Evolutionary conservation across 768 basidiomycete genomes (phyloP), one percentile per base, ranked within the genome.

Genomic region (Suillus spraguei): DNA sequence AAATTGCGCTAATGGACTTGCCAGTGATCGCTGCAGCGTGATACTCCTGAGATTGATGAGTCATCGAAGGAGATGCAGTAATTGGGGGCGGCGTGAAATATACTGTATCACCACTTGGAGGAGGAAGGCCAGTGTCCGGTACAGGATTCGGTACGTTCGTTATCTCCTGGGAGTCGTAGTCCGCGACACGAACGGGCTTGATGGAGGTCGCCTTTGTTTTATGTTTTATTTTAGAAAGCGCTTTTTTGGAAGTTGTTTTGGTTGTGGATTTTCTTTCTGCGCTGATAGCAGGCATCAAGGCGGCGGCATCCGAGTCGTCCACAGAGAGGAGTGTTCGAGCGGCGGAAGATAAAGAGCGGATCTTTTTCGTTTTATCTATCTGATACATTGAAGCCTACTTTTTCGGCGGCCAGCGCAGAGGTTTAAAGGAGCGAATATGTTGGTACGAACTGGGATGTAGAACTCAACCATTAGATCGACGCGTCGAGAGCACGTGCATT

Each of bases 111-210:
- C 39, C 56, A 58, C 68, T 70, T 52, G 64, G 76, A 59, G 64
- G 75, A 66, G 60, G 75, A 64, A 64, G 67, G 64, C 66, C 76
- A 62, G 73, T 77, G 67, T 66, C 75, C 70, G 66, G 74, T 64
- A 68, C 64, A 17, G 73, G 73, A 60, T 65, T 69, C n/a, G 75
- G 71, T 44, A 68, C 72, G 24, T 76, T 62, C 54, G 64, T 67
- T 41, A 75, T 63, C 44, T 76, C 75, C 39, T 74, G 72, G 39
- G 33, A 67, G 24, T 69, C 68, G 38, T 73, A 76, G 60, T 73
- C 69, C 17, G 64, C 49, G 17, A 33, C 4, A 22, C 63, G 24
- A 33, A 42, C 35, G 24, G 56, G 39, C 10, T 17, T 58, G 22
- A 58, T 10, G 16, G 33, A 11, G 13, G 60, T 60, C 13, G 53